Percentiles rank a stretch among this genome's conserved stretches.
phyloP scores from a whole-genome alignment of 352 stramenopile genomes.

The Globisporangium carolinianum region DNA sequence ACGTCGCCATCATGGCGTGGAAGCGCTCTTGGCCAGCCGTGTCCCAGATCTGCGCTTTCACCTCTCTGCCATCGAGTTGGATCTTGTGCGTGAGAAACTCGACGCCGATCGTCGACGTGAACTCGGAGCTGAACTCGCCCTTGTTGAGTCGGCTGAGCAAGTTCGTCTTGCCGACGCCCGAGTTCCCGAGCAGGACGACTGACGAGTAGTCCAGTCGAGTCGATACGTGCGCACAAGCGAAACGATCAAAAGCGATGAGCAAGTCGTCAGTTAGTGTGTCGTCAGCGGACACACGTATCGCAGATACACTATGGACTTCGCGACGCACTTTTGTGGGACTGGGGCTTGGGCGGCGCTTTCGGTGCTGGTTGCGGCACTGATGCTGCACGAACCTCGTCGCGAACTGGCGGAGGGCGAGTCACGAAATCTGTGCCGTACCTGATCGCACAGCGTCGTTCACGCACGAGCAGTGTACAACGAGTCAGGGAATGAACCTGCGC shows the following conservation, averaged over 20 bases:
- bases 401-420: constrained; percentile 39
- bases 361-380: constrained; percentile 18
- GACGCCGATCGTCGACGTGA: constrained; percentile 79
- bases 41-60: constrained; percentile 88
- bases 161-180: constrained; percentile 82
- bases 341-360: constrained; percentile 26
- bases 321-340: constrained; percentile 61
- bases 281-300: too few relatives aligned
- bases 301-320: too few relatives aligned
- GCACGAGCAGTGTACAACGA: too few relatives aligned
- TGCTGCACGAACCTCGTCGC: constrained; percentile 23
- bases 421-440: constrained; percentile 64
- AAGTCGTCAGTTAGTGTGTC: constrained; percentile 1
- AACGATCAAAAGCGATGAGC: neutral
- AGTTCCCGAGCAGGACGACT: constrained; percentile 83
- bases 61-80: constrained; percentile 48
- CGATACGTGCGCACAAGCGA: too few relatives aligned
- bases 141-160: constrained; percentile 75
- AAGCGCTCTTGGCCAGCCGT: constrained; percentile 83
- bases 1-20: constrained; percentile 86
- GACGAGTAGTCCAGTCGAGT: neutral
- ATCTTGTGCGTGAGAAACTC: constrained; percentile 86
- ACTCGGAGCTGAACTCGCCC: constrained; percentile 79
- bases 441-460: neutral
- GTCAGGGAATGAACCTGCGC: too few relatives aligned